A percentile compares a stretch with the other conserved stretches of the same genome.
Conservation (phyloP, 2,329 filamentous ascomycete genomes). For the Lachnellula occidentalis region DNA sequence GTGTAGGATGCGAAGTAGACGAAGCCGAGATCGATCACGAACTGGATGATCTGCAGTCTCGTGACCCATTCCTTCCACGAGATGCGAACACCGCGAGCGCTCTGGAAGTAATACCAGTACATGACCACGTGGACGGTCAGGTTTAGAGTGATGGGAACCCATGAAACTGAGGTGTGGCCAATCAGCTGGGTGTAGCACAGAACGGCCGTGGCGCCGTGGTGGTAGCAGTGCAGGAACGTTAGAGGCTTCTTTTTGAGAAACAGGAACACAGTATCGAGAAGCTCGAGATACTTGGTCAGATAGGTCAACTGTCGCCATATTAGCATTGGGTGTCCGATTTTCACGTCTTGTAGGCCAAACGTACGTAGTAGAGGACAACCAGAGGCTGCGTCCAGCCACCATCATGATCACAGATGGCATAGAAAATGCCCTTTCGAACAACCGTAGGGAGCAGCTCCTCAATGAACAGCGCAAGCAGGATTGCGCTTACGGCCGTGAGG, state of each 20-base stretch:
- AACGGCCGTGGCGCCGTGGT: constrained; percentile 93
- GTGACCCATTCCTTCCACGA: constrained; percentile 99
- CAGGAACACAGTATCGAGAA: constrained; percentile 92
- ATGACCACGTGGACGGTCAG: constrained; percentile 93
- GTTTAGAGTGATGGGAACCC: constrained; percentile 92
- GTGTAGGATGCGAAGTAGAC: constrained; percentile 99
- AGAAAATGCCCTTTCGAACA: constrained; percentile 76
- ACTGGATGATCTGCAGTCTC: constrained; percentile 93
- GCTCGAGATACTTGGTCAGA: constrained; percentile 94
- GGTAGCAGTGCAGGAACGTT: constrained; percentile 98
- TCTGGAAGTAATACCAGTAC: constrained; percentile 99
- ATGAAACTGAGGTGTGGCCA: constrained; percentile 87
- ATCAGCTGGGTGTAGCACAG: constrained; percentile 98
- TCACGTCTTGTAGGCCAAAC: constrained; percentile 29
- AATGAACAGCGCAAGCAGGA: constrained; percentile 76
- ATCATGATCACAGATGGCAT: constrained; percentile 72
- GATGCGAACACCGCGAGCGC: constrained; percentile 86
- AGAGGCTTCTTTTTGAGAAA: constrained; percentile 99
- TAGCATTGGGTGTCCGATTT: neutral
- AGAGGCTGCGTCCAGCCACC: constrained; percentile 93
- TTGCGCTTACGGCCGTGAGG: constrained; percentile 77
- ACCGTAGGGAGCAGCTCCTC: constrained; percentile 91
- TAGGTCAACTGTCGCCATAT: constrained; percentile 71
- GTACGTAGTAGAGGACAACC: constrained; percentile 93
- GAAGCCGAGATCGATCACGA: constrained; percentile 96